Evolutionary conservation across 306 rosid genomes (phyloP).

Genomic region (Prunus mongolica): DNA sequence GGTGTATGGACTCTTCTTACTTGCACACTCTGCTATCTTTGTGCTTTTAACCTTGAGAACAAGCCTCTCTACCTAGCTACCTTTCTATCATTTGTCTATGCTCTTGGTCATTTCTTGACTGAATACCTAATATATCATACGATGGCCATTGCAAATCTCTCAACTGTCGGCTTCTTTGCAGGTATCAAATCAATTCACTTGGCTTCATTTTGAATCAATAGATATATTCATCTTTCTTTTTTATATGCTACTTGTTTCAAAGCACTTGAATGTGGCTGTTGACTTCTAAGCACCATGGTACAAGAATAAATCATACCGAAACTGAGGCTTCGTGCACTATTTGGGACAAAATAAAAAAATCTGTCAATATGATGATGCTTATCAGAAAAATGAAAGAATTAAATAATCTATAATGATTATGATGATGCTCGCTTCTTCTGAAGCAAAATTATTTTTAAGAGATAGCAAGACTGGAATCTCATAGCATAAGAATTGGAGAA

Average conservation of each 20-base stretch:
- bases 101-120: conserved; percentile 86
- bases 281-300: not conserved
- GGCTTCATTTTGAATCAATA: conserved; percentile 10
- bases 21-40: conserved; percentile 90
- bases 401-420: not conserved
- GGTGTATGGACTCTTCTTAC: conserved; percentile 91
- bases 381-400: not conserved
- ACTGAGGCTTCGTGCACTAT: not conserved
- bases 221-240: not conserved
- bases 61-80: conserved; percentile 82
- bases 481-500: not conserved
- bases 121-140: conserved; percentile 75
- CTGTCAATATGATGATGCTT: not conserved
- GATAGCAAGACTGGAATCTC: not conserved
- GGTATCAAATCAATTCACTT: conserved; percentile 48
- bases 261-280: not conserved
- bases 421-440: not conserved
- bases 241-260: not conserved
- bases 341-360: not conserved
- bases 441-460: not conserved
- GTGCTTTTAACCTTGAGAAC: conserved; percentile 91
- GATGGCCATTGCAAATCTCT: conserved; percentile 67
- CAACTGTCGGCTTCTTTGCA: conserved; percentile 79
- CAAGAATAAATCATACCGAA: not conserved
- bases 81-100: conserved; percentile 77